These are phyloP conservation scores for Kodamaea plutei DNA, from an alignment of 1,139 yeast genomes.

Conservation along the genomic window DNA sequence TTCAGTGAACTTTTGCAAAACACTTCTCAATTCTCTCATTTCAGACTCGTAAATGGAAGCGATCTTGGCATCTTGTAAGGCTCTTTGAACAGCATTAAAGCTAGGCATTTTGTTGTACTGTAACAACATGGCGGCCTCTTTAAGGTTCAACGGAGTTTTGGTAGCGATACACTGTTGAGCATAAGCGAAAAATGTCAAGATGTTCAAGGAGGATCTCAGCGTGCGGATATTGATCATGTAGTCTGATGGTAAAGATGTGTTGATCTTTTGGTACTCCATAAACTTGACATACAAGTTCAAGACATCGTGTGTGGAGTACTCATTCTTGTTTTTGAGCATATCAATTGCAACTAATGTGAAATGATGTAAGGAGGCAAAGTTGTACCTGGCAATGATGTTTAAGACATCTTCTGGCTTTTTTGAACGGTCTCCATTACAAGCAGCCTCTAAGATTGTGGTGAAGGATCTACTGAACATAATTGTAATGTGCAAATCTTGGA, in stretches of 20 bases:
- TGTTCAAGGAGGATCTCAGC: conserved; percentile 19
- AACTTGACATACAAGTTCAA: conserved; percentile 33
- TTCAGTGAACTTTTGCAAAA: conserved; percentile 11
- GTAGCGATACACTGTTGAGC: conserved; percentile 28
- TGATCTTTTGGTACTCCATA: conserved; percentile 24
- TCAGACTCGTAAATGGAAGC: too few species aligned
- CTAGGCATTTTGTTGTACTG: conserved; percentile 26
- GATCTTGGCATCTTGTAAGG: conserved; percentile 14
- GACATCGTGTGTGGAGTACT: conserved; percentile 20
- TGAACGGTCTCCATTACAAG: conserved; percentile 15
- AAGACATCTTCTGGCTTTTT: conserved; percentile 22
- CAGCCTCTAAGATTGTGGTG: conserved; percentile 19
- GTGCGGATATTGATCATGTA: too few species aligned
- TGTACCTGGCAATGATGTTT: conserved; percentile 24
- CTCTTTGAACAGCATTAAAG: conserved; percentile 16
- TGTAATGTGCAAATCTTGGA: conserved; percentile 23
- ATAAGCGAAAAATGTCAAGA: conserved; percentile 34
- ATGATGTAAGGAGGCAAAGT: conserved; percentile 33
- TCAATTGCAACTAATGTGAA: conserved; percentile 25
- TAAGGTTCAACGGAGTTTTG: conserved; percentile 19
- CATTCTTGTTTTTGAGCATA: conserved; percentile 15
- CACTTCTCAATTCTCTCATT: conserved; percentile 12
- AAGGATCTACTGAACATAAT: conserved; percentile 11
- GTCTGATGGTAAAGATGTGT: too few species aligned
- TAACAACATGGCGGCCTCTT: conserved; percentile 28